Percentiles rank a stretch among this genome's conserved stretches.
phyloP scores from a whole-genome alignment of 257 asterid species.

The Hygrophila difformis region DNA sequence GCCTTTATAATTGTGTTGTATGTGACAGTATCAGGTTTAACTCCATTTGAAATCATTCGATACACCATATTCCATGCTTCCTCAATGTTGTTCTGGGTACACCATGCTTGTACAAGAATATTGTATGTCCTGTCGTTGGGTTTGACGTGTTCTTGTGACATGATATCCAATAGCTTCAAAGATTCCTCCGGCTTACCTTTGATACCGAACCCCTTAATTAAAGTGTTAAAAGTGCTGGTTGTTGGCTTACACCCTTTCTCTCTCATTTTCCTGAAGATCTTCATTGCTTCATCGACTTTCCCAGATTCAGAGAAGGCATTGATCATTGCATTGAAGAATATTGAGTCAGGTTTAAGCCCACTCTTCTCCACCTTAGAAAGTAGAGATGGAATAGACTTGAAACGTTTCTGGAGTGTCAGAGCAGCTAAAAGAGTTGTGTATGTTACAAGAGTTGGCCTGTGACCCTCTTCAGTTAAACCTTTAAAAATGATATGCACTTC shows the following conservation, averaged over 20 bases:
- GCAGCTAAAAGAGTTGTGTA: constrained; percentile 83
- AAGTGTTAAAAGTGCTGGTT: constrained; percentile 67
- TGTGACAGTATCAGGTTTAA: constrained; percentile 76
- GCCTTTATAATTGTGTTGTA: constrained; percentile 80
- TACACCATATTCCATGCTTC: constrained; percentile 71
- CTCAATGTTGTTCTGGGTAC: constrained; percentile 45
- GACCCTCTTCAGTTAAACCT: constrained; percentile 71
- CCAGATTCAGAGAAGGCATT: constrained; percentile 94
- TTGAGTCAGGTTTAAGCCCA: constrained; percentile 81
- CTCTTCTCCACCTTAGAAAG: constrained; percentile 55
- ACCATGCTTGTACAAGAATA: constrained; percentile 83
- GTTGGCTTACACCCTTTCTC: constrained; percentile 82
- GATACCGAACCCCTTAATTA: constrained; percentile 81
- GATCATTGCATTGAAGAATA: constrained; percentile 89
- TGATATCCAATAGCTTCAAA: constrained; percentile 48
- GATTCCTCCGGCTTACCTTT: constrained; percentile 86
- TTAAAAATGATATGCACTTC: constrained; percentile 63
- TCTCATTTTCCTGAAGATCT: constrained; percentile 56
- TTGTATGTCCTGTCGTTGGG: constrained; percentile 85
- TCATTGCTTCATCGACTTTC: constrained; percentile 78
- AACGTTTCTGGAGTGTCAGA: constrained; percentile 66
- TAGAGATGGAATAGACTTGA: constrained; percentile 69
- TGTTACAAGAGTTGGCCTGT: constrained; percentile 81
- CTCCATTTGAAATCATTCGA: constrained; percentile 54
- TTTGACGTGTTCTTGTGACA: constrained; percentile 44